Base-by-base conservation (phyloP, 257 asterid species). In the Lantana camara region DNA sequence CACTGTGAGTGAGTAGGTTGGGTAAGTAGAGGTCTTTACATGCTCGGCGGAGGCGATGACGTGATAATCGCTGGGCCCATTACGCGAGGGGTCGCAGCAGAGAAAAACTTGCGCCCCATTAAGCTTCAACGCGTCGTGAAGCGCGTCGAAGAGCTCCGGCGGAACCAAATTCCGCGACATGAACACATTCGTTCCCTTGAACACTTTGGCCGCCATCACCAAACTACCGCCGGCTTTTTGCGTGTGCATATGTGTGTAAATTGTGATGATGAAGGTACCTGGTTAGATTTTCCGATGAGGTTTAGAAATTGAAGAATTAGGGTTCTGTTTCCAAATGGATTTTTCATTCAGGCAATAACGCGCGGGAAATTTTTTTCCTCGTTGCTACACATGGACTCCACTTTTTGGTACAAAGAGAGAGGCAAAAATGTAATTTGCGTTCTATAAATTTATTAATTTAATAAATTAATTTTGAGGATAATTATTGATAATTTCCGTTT, bases 61-160 rank as follows among this genome's bases (percentile, higher is more conserved):
- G 75, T 94, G 99, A 66, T 82, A 94, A 77, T 94, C 99, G 57
- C 57, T 69, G 41, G 82, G 77, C 9, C 86, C 83, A 52, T 86
- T 94, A 30, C 96, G 90, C 32, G 92, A 73, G 57, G 99, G 96
- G 35, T 94, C 95, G 67, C 97, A 94, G 78, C 97, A 90, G 62
- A 86, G 91, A 29, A 90, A 58, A 45, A 94, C 78, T 61, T 82
- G 73, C 11, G 99, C 99, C 48, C 99, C 97, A 51, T 85, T 94
- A 77, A 79, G 94, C 82, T 88, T 90, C 70, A 94, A 76, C 14
- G 97, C 95, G 68, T 88, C 97, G 85, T 87, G 97, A 60, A 94
- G 95, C 56, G 95, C 71, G 69, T 94, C 99, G 75, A 84, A 94
- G 40, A 75, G 74, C 82, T 94, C 99, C 48, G 99, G 96, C 47